Percentiles rank a stretch among this genome's conserved stretches.
Conservation (phyloP, 1,139 yeast genomes). For the Yamadazyma spencermartinsiae region DNA sequence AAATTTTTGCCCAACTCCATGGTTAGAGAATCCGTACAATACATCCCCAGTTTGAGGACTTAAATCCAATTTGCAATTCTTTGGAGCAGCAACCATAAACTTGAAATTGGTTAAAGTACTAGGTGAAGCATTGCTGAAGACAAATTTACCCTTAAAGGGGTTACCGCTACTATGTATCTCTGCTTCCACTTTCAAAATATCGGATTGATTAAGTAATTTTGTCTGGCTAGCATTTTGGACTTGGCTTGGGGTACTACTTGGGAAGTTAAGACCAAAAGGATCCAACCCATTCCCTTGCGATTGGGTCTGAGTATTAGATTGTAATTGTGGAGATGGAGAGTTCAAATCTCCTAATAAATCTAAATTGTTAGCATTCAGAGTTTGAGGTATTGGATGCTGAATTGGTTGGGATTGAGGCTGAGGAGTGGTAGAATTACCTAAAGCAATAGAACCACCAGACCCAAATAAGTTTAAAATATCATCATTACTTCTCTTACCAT, state of each 20-base stretch:
- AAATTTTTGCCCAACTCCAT: constrained; percentile 62
- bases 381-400: constrained; percentile 17
- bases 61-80: constrained; percentile 61
- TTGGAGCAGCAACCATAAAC: constrained; percentile 83
- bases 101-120: constrained; percentile 45
- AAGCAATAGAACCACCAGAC: constrained; percentile 45
- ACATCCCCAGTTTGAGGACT: constrained; percentile 66
- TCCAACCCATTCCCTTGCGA: constrained; percentile 29
- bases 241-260: constrained; percentile 36
- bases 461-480: constrained; percentile 46
- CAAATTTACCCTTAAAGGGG: constrained; percentile 40
- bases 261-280: constrained; percentile 54
- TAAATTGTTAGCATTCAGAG: constrained; percentile 18
- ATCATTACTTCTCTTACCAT: constrained; percentile 22
- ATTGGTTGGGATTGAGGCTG: constrained; percentile 10
- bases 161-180: constrained; percentile 18
- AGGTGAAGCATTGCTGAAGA: constrained; percentile 43
- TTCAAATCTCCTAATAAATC: constrained; percentile 49
- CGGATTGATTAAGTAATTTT: constrained; percentile 45
- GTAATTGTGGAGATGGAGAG: constrained; percentile 50
- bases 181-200: constrained; percentile 54
- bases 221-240: constrained; percentile 22
- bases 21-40: constrained; percentile 50
- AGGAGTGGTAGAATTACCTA: constrained; percentile 15
- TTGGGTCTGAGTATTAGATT: constrained; percentile 32